Conservation (phyloP, 2,329 filamentous ascomycete genomes). For the Colletotrichum neosansevieriae region DNA sequence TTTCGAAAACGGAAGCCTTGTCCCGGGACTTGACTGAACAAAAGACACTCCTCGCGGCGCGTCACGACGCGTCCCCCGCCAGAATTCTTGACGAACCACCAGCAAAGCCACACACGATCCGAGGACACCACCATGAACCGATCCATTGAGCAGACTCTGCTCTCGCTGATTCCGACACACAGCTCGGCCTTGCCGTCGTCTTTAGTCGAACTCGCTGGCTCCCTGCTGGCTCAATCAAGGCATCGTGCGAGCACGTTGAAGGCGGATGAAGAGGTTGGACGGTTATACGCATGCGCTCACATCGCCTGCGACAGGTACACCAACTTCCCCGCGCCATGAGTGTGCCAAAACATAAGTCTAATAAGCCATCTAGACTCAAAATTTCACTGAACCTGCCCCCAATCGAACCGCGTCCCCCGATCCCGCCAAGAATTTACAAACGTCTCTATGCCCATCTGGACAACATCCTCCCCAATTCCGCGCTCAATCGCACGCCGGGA, state of each 20-base stretch:
- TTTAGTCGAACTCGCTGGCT: conserved; percentile 78
- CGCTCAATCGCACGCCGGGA: conserved; percentile 50
- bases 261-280: conserved; percentile 87
- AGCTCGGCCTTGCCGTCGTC: conserved; percentile 74
- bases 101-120: not conserved
- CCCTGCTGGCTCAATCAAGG: conserved; percentile 83
- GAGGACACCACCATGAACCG: conserved; percentile 71
- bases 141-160: conserved; percentile 78
- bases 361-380: conserved; percentile 67
- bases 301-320: conserved; percentile 86
- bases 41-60: conserved; percentile 9
- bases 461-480: conserved; percentile 69
- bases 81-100: conserved; percentile 2
- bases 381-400: conserved; percentile 81
- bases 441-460: conserved; percentile 86
- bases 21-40: not conserved
- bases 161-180: conserved; percentile 80
- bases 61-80: conserved; percentile 31
- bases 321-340: not conserved
- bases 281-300: conserved; percentile 86
- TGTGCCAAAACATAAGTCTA: not conserved
- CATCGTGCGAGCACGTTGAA: conserved; percentile 82
- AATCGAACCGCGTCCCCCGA: conserved; percentile 80
- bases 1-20: not conserved
- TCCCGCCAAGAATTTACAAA: conserved; percentile 84